phyloP scores from a whole-genome alignment of 768 basidiomycete species.

The Epithele typhae region DNA sequence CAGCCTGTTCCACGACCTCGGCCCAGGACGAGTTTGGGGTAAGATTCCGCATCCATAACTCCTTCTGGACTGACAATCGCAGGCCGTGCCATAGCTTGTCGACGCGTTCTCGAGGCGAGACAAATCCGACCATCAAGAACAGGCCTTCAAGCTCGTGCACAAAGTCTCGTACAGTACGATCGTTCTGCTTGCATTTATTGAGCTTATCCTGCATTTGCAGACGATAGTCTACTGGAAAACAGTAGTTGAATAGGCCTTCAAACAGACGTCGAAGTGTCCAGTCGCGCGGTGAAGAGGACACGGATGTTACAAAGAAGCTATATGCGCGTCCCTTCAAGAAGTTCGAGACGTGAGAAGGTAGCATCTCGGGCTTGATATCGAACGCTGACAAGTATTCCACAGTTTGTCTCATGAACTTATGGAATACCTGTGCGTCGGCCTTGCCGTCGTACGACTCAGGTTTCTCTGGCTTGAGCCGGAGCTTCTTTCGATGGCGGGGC shows the following conservation, averaged over 20 bases:
- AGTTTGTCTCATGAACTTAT: conserved; percentile 10
- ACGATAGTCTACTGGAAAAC: conserved; percentile 21
- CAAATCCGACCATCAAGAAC: conserved; percentile 29
- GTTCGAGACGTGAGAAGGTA: background rate
- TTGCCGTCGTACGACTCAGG: conserved; percentile 10
- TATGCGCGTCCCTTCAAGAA: conserved; percentile 30
- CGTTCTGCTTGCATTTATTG: conserved; percentile 17
- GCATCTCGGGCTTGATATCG: background rate
- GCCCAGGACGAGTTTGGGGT: no score
- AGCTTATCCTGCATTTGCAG: conserved; percentile 25
- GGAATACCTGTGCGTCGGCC: conserved; percentile 6
- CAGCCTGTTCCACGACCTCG: no score
- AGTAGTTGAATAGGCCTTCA: conserved; percentile 20
- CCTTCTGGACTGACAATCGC: no score
- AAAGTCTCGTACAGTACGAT: conserved; percentile 28
- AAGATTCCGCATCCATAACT: no score
- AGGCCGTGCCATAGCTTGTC: no score
- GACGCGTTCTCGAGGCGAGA: conserved; percentile 10
- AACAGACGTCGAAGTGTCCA: conserved; percentile 17
- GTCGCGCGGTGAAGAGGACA: conserved; percentile 6
- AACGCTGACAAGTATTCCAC: conserved; percentile 10
- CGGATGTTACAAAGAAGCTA: conserved; percentile 22
- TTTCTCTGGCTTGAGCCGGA: conserved; percentile 11
- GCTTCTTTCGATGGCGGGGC: background rate
- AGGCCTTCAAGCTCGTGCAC: conserved; percentile 31